These are phyloP conservation scores for Spergularia marina DNA, from an alignment of 148 eudicot genomes.

Conservation along the genomic window DNA sequence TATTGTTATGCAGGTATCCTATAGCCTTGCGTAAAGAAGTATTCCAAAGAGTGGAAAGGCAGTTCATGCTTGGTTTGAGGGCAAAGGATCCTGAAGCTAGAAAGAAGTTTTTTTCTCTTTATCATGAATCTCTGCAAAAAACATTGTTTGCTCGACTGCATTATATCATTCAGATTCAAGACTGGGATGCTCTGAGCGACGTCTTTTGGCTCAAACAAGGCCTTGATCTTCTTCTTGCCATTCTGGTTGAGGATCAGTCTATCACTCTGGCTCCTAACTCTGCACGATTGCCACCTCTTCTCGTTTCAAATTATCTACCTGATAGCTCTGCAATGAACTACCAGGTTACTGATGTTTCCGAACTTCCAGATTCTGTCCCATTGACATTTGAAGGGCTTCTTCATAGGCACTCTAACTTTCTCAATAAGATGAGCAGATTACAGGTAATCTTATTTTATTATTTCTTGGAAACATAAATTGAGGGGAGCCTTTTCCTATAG, in stretches of 20 bases:
- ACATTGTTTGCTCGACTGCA: constrained; percentile 80
- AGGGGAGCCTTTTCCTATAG: no score
- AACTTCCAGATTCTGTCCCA: constrained; percentile 69
- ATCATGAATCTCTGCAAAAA: constrained; percentile 87
- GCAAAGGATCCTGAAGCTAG: constrained; percentile 90
- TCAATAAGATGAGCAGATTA: constrained; percentile 76
- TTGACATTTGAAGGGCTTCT: constrained; percentile 77
- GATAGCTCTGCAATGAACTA: constrained; percentile 65
- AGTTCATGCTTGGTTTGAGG: constrained; percentile 93
- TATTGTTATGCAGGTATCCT: constrained; percentile 58
- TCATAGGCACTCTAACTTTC: constrained; percentile 69
- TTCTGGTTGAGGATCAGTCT: constrained; percentile 85
- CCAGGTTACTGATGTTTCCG: constrained; percentile 54
- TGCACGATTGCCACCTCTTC: constrained; percentile 75
- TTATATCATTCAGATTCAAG: constrained; percentile 87
- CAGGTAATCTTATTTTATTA: constrained; percentile 42
- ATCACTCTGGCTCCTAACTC: constrained; percentile 97
- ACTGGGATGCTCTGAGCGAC: constrained; percentile 97
- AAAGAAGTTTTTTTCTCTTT: constrained; percentile 73
- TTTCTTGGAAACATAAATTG: no score
- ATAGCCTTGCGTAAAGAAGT: constrained; percentile 74
- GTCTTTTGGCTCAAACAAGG: constrained; percentile 99
- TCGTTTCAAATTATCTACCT: constrained; percentile 48
- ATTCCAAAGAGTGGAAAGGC: constrained; percentile 92
- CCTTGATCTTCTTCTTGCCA: constrained; percentile 96